Base-by-base conservation (phyloP, 2,329 filamentous ascomycete genomes). In the Ophiocordyceps australis region DNA sequence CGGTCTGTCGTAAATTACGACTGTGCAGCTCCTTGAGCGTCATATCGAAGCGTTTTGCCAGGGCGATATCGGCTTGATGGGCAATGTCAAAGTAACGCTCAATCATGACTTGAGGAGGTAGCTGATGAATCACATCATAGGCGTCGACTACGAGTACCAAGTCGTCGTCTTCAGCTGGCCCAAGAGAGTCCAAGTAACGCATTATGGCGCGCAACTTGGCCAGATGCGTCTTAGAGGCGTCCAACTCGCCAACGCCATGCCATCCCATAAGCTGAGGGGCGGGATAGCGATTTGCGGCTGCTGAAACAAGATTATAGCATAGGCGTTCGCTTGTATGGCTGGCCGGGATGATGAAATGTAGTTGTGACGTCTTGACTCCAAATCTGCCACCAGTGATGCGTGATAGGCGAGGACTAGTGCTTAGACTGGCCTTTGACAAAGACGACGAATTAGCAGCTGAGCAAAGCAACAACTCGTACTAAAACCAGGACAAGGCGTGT, bases 141-240 rank as follows among this genome's bases (percentile, higher is more conserved):
- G 64, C 69, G 40, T 78, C 72, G 5, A 72, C 56, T 24, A 77
- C 54, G 30, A 77, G 46, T 7, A 75, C 59, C 16, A 80, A 45
- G 40, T 79, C 74, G 13, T 66, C 53, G 29, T 71, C 45, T 5
- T 47, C 38, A 7, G 33, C 37, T 3, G 27, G 17, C 7, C 30
- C 29, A 4, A 52, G 35, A 11, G 33, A 33, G 17, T 46, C 29
- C 10, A 54, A 36, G 27, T 54, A 52, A n/a, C 40, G 37, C 22
- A 45, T 30, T 10, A 54, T 43, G 23, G 43, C 37, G 24, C 49
- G 45, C 9, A 57, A 35, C 31, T 54, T 55, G 30, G 53, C 53
- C 15, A 56, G 39, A 27, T 55, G 53, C 5, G 47, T 47, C 9
- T 32, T 31, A 19, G 39, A 37, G 11, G 48, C 47, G 26, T 54